Evolutionary conservation across 768 basidiomycete species (phyloP), one percentile per base, ranked within the genome.

Genomic region (Podaxis sp.): DNA sequence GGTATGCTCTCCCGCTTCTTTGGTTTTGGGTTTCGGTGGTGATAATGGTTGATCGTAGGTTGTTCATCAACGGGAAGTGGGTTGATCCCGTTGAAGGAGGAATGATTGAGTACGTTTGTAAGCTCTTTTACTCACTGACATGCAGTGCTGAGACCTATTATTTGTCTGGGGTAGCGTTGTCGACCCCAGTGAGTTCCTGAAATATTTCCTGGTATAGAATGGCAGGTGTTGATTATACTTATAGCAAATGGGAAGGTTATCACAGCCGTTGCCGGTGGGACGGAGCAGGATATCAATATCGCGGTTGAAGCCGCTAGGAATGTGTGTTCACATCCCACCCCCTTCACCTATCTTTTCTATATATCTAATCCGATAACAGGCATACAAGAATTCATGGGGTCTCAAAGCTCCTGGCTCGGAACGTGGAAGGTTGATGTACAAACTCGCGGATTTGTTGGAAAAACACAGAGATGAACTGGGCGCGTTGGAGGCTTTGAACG

Each of bases 401-500:
- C 74, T 87, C 62, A 85, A 87, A 65, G 68, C 73, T 20, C 74
- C 86, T 8, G 89, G 87, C 13, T 13, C 69, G 8, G 67, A 77
- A 62, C 86, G 91, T 37, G 80, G 84, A 40, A 73, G 75, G 59
- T 77, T 91, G 26, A 74, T 95, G 40, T 72, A 74, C 69, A 87
- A 87, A 67, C 81, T 95, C 52, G 87, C 87, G 1, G 77, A 82
- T 41, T 73, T 89, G 62, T 80, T 95, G 69, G 87, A 90, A 67
- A 65, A 76, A 41, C 72, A 93, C 74, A 69, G 71, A 2, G 87
- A 90, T 30, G 84, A 85, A 59, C 78, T 94, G 60, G 84, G 88
- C 1, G 90, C 90, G 0, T 72, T 95, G 46, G 93, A 95, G 75
- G 76, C 87, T 17, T 75, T 91, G 66, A 85, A 94, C 71, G 87